phyloP scores from a whole-genome alignment of 177 flowering plant species.

The Vitis hybrid region DNA sequence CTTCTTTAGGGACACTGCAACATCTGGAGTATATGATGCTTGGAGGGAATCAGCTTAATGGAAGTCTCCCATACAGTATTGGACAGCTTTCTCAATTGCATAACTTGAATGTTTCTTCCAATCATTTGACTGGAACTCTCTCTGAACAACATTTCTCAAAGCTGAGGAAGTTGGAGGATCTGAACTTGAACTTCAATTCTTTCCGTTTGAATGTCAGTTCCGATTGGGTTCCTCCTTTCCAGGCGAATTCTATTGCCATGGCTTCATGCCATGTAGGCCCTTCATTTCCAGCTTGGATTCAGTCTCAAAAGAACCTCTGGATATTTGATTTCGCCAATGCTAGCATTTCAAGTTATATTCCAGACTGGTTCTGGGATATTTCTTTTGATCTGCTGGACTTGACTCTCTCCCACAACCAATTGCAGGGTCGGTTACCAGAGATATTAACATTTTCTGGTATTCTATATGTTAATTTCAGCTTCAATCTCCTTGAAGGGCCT shows the following conservation, averaged over 20 bases:
- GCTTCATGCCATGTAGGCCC: conserved; percentile 34
- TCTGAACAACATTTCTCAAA: conserved; percentile 25
- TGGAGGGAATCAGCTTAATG: conserved; percentile 32
- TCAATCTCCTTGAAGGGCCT: conserved; percentile 7
- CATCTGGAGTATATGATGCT: conserved; percentile 23
- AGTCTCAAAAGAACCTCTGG: conserved; percentile 20
- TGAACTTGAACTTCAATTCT: conserved; percentile 21
- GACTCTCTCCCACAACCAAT: conserved; percentile 38
- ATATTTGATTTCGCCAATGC: conserved; percentile 38
- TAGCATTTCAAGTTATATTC: conserved; percentile 43
- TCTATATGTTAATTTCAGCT: conserved; percentile 44
- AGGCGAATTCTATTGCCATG: conserved; percentile 15
- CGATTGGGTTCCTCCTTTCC: conserved; percentile 41
- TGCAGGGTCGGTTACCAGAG: conserved; percentile 40
- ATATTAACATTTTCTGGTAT: conserved; percentile 21
- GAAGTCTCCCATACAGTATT: conserved; percentile 30
- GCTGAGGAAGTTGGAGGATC: conserved; percentile 13
- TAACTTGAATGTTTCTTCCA: conserved; percentile 30
- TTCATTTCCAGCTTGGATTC: conserved; percentile 30
- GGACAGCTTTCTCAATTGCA: conserved; percentile 37
- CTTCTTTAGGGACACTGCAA: conserved; percentile 26
- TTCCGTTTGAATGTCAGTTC: conserved; percentile 28
- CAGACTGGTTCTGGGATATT: conserved; percentile 56
- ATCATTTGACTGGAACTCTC: conserved; percentile 25
- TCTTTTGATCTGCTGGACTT: conserved; percentile 31